Evolutionary conservation across 2,329 filamentous ascomycete species (phyloP).

Genomic region (Fusarium miscanthi): DNA sequence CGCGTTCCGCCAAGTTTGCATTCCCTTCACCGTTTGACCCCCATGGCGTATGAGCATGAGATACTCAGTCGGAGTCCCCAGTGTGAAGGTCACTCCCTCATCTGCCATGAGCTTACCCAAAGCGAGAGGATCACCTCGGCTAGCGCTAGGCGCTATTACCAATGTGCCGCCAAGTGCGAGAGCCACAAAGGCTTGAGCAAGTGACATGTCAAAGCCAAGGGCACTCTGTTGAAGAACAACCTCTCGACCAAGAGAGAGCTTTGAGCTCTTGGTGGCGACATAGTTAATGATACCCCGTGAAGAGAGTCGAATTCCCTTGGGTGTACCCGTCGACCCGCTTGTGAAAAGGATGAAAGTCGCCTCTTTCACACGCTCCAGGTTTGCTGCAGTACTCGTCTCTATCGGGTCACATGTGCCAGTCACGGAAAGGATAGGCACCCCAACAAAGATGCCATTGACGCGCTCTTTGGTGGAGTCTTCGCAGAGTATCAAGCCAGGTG

Average conservation of each 20-base stretch:
- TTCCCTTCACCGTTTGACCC: fast-evolving
- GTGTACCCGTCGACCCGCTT: background rate
- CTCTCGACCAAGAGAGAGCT: background rate
- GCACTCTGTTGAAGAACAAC: background rate
- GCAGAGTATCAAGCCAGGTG: background rate
- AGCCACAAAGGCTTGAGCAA: background rate
- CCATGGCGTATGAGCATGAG: background rate
- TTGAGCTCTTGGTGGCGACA: background rate
- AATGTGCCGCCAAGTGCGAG: background rate
- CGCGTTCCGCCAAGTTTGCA: background rate
- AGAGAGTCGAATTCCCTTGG: background rate
- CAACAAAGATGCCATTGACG: fast-evolving
- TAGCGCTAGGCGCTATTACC: fast-evolving
- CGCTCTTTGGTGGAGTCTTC: background rate
- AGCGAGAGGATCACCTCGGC: background rate
- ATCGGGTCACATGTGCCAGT: fast-evolving
- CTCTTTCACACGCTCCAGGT: background rate
- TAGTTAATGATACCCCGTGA: background rate
- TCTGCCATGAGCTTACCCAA: background rate
- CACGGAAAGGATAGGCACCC: background rate
- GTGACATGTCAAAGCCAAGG: background rate
- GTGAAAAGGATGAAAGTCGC: background rate
- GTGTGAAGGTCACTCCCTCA: background rate
- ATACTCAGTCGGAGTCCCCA: conserved; percentile 1
- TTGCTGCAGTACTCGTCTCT: fast-evolving